These are phyloP conservation scores for Irpex rosettiformis DNA, from an alignment of 1,284 basidiomycete species.

Conservation along the genomic window DNA sequence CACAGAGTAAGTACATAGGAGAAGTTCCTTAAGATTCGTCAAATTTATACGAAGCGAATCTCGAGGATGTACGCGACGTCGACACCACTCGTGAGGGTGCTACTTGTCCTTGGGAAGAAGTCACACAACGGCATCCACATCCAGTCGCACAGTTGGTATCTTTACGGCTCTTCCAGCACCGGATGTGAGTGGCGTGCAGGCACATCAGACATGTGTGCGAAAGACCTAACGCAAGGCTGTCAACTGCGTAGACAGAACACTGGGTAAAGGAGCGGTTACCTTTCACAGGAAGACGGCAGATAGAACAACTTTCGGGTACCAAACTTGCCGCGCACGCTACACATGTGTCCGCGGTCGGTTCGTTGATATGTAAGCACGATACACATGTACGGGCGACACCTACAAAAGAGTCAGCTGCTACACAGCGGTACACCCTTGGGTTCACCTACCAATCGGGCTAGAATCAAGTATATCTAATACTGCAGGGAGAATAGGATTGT, in stretches of 20 bases:
- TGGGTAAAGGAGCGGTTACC: constrained; percentile 39
- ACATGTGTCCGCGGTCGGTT: constrained; percentile 33
- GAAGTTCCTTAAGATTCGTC: neutral
- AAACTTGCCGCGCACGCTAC: constrained; percentile 43
- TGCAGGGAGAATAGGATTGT: constrained; percentile 21
- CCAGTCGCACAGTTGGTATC: constrained; percentile 25
- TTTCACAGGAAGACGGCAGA: constrained; percentile 78
- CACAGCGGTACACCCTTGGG: neutral
- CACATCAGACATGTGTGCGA: constrained; percentile 25
- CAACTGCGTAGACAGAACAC: neutral
- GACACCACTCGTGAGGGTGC: neutral
- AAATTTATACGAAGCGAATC: neutral
- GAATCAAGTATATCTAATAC: constrained; percentile 35
- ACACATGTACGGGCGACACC: constrained; percentile 30
- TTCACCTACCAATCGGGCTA: constrained; percentile 20
- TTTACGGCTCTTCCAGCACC: constrained; percentile 23
- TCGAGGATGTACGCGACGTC: neutral
- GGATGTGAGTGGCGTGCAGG: constrained; percentile 26
- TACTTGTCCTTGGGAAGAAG: neutral
- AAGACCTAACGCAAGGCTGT: constrained; percentile 19
- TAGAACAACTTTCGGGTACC: constrained; percentile 54
- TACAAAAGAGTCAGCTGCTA: neutral
- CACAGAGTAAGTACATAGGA: no score
- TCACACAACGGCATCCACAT: constrained; percentile 26
- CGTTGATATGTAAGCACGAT: constrained; percentile 25